Percentiles rank a stretch among this genome's conserved stretches.
phyloP scores from a whole-genome alignment of 2,329 filamentous ascomycete genomes.

The Emericellopsis atlantica region DNA sequence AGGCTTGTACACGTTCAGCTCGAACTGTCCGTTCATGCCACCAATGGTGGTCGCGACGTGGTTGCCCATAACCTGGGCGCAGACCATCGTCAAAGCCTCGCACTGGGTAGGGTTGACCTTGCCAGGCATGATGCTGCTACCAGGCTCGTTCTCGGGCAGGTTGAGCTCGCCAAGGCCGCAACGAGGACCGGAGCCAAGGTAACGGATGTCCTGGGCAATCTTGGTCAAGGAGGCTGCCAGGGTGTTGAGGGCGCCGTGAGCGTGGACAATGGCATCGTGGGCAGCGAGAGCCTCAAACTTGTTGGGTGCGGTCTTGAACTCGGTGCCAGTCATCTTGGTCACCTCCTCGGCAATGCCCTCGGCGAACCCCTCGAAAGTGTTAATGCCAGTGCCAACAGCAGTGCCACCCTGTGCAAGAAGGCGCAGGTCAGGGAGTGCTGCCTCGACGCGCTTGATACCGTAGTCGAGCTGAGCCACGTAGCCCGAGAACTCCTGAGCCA shows the following conservation, averaged over 20 bases:
- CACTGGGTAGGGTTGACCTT: constrained; percentile 99
- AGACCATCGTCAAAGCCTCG: constrained; percentile 95
- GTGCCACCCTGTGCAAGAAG: constrained; percentile 91
- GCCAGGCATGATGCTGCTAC: constrained; percentile 96
- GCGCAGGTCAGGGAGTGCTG: constrained; percentile 69
- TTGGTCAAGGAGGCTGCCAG: constrained; percentile 87
- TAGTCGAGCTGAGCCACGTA: constrained; percentile 92
- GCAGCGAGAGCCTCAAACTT: constrained; percentile 97
- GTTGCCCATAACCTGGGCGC: constrained; percentile 96
- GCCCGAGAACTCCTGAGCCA: constrained; percentile 95
- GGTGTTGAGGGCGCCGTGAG: constrained; percentile 86
- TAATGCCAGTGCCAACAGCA: constrained; percentile 92
- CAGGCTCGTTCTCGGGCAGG: constrained; percentile 95
- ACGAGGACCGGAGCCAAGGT: constrained; percentile 88
- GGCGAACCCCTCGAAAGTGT: constrained; percentile 93
- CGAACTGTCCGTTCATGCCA: constrained; percentile 96
- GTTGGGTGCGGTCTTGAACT: constrained; percentile 95
- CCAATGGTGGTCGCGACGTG: constrained; percentile 85
- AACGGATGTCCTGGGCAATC: constrained; percentile 96
- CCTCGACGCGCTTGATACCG: constrained; percentile 77
- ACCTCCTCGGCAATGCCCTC: constrained; percentile 88
- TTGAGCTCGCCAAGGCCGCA: constrained; percentile 90
- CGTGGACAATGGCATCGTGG: constrained; percentile 92
- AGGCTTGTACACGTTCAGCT: constrained; percentile 98
- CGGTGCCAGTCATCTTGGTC: constrained; percentile 77